Evolutionary conservation across 2,329 filamentous ascomycete genomes (phyloP).

Genomic region (Geosmithia putterillii): DNA sequence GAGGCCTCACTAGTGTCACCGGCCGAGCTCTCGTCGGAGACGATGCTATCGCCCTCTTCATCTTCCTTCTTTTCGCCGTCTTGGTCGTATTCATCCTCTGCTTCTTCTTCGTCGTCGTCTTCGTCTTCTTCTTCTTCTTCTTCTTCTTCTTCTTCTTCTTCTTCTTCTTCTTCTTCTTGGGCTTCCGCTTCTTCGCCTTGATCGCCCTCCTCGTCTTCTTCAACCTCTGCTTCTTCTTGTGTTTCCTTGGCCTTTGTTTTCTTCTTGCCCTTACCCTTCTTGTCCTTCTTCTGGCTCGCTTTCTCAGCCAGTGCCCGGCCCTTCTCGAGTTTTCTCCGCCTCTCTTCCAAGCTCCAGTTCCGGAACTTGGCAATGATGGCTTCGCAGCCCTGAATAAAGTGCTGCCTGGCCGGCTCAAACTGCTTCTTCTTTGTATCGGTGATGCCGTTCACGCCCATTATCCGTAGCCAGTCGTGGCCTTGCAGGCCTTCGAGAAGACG

Average conservation of each 20-base stretch:
- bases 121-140: too few species aligned
- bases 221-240: slow-evolving; percentile 14
- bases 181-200: slow-evolving; percentile 16
- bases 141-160: neutral
- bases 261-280: slow-evolving; percentile 10
- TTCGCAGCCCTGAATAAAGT: slow-evolving; percentile 76
- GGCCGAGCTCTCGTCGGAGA: slow-evolving; percentile 29
- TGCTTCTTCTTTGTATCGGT: slow-evolving; percentile 78
- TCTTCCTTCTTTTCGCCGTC: slow-evolving; percentile 11
- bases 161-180: slow-evolving; percentile 12
- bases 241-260: slow-evolving; percentile 4
- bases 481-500: slow-evolving; percentile 68
- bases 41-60: slow-evolving; percentile 16
- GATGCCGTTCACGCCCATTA: slow-evolving; percentile 78
- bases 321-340: slow-evolving; percentile 64
- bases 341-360: slow-evolving; percentile 82
- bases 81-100: slow-evolving; percentile 17
- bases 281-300: slow-evolving; percentile 12
- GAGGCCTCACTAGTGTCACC: slow-evolving; percentile 40
- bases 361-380: slow-evolving; percentile 78
- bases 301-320: slow-evolving; percentile 38
- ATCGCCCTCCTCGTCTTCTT: slow-evolving; percentile 20
- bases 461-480: slow-evolving; percentile 83
- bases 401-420: slow-evolving; percentile 73
- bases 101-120: slow-evolving; percentile 14